Conservation (phyloP, 2,329 filamentous ascomycete genomes). For the Arthrobotrys sinensis region DNA sequence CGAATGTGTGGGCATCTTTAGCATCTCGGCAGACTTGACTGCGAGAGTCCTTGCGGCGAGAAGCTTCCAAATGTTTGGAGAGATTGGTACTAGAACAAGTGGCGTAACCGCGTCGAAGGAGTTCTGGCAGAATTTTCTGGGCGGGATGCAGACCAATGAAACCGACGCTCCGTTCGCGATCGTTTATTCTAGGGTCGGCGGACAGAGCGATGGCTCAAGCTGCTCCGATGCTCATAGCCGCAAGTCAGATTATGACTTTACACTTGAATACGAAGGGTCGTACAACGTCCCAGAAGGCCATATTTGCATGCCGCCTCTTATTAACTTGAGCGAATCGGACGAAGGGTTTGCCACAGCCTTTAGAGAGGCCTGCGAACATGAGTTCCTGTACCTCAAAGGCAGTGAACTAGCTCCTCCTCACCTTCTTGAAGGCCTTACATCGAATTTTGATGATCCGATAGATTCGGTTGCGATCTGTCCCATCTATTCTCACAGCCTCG, state of each 20-base stretch:
- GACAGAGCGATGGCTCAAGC: slow-evolving; percentile 74
- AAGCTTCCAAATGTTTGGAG: slow-evolving; percentile 62
- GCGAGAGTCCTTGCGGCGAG: slow-evolving; percentile 61
- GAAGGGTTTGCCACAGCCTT: slow-evolving; percentile 50
- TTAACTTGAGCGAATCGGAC: slow-evolving; percentile 42
- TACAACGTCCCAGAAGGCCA: slow-evolving; percentile 43
- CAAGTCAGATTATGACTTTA: slow-evolving; percentile 34
- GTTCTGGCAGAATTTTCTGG: slow-evolving; percentile 62
- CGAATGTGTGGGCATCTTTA: slow-evolving; percentile 56
- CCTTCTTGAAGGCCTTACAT: slow-evolving; percentile 40
- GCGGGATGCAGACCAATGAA: slow-evolving; percentile 44
- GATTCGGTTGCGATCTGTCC: slow-evolving; percentile 39
- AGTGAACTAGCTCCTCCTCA: slow-evolving; percentile 27
- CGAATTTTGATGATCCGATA: slow-evolving; percentile 35
- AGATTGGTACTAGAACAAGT: slow-evolving; percentile 71
- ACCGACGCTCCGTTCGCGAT: slow-evolving; percentile 42
- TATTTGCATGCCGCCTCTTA: slow-evolving; percentile 34
- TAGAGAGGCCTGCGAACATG: slow-evolving; percentile 40
- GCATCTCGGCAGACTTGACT: slow-evolving; percentile 62
- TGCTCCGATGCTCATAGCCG: slow-evolving; percentile 17
- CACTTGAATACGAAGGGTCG: slow-evolving; percentile 42
- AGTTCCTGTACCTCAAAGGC: slow-evolving; percentile 35
- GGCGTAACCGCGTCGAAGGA: slow-evolving; percentile 67
- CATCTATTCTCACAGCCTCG: slow-evolving; percentile 42
- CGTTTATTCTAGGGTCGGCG: slow-evolving; percentile 70